Evolutionary conservation across 306 rosid species (phyloP), one percentile per base, ranked within the genome.

Genomic region (Pterocarpus macrocarpus): DNA sequence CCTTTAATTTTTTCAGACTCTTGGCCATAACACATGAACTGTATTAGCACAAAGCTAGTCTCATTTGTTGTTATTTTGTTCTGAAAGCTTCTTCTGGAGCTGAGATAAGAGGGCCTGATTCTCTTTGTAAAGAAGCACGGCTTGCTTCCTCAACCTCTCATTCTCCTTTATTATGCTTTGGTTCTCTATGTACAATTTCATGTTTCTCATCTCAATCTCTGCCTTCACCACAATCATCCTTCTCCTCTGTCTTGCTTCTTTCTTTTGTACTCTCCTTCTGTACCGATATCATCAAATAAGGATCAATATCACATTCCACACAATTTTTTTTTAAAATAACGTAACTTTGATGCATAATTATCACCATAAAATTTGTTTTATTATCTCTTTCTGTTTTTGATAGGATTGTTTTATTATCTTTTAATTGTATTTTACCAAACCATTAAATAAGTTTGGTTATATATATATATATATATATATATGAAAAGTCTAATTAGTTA

Each of bases 41-140:
- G 16, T 49, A 77, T 38, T 7, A 71, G 12, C 10, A 16, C 45
- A 38, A 33, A 45, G 72, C 71, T 52, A 50, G 32, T 58, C 50
- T 43, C 47, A 43, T 34, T 69, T 53, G 72, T 1, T 63, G 73
- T 66, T 81, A 62, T 56, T 58, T 53, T 78, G 74, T 58, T 79
- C 55, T 15, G 85, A 75, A 52, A 82, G 32, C 72, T 88, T 86
- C 28, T 71, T 72, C 75, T 89, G 91, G 33, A 94, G 91, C 73
- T 88, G 92, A 70, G 87, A 80, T 8, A 85, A 83, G 73, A 94
- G 85, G 58, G 84, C 84, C 15, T 89, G 92, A 64, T 94, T 92
- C 88, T 94, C 98, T 75, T 89, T 80, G 77, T 78, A 87, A 83
- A 94, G 97, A 79, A 90, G 90, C 83, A 92, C 17, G n/a, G 96